Conservation (phyloP, 768 basidiomycete genomes). For the Baorangia bicolor region DNA sequence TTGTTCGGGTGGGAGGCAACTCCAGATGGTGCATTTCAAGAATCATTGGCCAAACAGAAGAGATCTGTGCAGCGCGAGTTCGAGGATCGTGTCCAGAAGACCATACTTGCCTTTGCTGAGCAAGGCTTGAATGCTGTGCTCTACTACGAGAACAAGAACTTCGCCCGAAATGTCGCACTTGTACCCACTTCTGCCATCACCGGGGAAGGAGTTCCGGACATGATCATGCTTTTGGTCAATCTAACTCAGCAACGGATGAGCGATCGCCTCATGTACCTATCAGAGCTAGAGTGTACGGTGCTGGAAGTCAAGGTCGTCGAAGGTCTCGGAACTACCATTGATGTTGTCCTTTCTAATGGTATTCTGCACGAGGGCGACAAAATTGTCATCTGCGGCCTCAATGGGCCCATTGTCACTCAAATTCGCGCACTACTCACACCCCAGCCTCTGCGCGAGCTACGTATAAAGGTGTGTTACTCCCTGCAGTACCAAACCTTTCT, state of each 20-base stretch:
- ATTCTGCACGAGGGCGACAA: slow-evolving; percentile 87
- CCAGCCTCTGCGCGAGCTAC: slow-evolving; percentile 92
- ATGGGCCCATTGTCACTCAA: slow-evolving; percentile 96
- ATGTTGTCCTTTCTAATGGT: slow-evolving; percentile 95
- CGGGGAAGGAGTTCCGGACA: slow-evolving; percentile 97
- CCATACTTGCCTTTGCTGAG: slow-evolving; percentile 93
- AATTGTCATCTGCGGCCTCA: slow-evolving; percentile 95
- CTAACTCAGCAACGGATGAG: slow-evolving; percentile 98
- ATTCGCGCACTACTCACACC: slow-evolving; percentile 92
- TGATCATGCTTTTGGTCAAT: slow-evolving; percentile 98
- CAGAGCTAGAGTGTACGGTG: slow-evolving; percentile 96
- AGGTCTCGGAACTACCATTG: slow-evolving; percentile 96
- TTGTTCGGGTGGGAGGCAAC: slow-evolving; percentile 93
- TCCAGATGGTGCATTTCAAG: slow-evolving; percentile 89
- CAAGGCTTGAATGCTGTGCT: slow-evolving; percentile 93
- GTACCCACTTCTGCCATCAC: slow-evolving; percentile 98
- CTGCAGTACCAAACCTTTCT: not conserved
- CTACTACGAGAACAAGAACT: slow-evolving; percentile 97
- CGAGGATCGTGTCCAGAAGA: slow-evolving; percentile 81
- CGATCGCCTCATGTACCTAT: slow-evolving; percentile 95
- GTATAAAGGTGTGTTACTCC: slow-evolving; percentile 72
- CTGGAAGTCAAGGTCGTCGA: slow-evolving; percentile 99
- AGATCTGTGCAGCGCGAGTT: slow-evolving; percentile 85
- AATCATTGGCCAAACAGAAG: slow-evolving; percentile 82
- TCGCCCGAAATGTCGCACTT: slow-evolving; percentile 90